A percentile compares a stretch with the other conserved stretches of the same genome.
Conservation (phyloP, 2,329 filamentous ascomycete species). For the Aspergillus candidus region DNA sequence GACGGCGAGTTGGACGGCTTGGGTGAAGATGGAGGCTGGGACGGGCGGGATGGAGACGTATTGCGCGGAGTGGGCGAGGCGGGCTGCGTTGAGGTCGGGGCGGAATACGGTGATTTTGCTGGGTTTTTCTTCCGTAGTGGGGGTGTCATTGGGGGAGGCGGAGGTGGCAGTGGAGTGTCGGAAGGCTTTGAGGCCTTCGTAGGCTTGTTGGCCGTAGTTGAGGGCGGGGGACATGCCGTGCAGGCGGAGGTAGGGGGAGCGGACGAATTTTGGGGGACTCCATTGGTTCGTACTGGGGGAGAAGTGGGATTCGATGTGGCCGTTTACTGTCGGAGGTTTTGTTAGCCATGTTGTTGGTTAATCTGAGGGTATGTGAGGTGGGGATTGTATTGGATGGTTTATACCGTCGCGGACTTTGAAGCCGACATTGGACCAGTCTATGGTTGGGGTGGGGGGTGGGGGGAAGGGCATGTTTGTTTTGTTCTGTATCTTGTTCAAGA, state of each 20-base stretch:
- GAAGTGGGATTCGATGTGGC: too few relatives aligned
- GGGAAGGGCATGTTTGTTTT: slow-evolving; percentile 19
- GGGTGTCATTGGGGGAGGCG: too few relatives aligned
- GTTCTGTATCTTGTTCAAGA: background rate
- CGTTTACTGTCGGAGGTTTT: slow-evolving; percentile 67
- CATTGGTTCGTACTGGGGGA: slow-evolving; percentile 50
- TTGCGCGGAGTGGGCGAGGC: slow-evolving; percentile 76
- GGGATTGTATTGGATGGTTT: slow-evolving; percentile 11
- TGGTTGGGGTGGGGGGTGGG: slow-evolving; percentile 26
- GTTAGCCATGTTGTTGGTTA: slow-evolving; percentile 85
- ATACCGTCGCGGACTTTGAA: slow-evolving; percentile 86
- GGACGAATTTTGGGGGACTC: slow-evolving; percentile 70
- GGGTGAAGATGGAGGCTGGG: slow-evolving; percentile 68
- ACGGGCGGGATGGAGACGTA: slow-evolving; percentile 79
- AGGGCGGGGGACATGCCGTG: slow-evolving; percentile 93
- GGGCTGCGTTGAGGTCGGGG: slow-evolving; percentile 72
- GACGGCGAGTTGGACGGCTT: slow-evolving; percentile 73
- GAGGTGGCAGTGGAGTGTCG: slow-evolving; percentile 51
- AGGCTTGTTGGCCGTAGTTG: slow-evolving; percentile 97
- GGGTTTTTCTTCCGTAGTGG: too few relatives aligned
- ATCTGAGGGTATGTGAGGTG: slow-evolving; percentile 42
- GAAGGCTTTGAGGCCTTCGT: slow-evolving; percentile 98
- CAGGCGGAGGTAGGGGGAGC: slow-evolving; percentile 76
- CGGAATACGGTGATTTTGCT: slow-evolving; percentile 76
- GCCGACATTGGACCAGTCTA: slow-evolving; percentile 85